Evolutionary conservation across 495 filamentous ascomycete species (phyloP).

Genomic region (Talaromyces nanjingensis): DNA sequence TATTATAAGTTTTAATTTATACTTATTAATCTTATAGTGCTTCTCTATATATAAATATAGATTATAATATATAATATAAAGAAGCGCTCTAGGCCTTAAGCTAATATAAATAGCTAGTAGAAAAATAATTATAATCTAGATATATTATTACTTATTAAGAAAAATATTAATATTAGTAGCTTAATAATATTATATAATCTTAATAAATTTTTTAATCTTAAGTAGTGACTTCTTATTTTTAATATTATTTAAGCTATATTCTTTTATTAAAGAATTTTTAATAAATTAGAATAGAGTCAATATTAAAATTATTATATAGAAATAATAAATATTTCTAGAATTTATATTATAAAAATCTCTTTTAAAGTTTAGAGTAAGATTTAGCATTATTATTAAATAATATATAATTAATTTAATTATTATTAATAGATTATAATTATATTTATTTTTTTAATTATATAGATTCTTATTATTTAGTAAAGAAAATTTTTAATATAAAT

Average conservation of each 20-base stretch:
- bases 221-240: slow-evolving; percentile 8
- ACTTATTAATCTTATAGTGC: too few species aligned
- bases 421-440: slow-evolving; percentile 2
- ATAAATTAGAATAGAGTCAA: slow-evolving; percentile 8
- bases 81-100: too few species aligned
- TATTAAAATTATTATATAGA: background rate
- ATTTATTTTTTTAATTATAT: slow-evolving; percentile 7
- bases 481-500: slow-evolving; percentile 8
- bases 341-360: slow-evolving; percentile 2
- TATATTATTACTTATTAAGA: too few species aligned
- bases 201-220: slow-evolving; percentile 3
- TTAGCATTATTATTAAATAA: background rate
- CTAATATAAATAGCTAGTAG: too few species aligned
- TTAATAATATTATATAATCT: too few species aligned
- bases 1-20: too few species aligned
- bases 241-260: slow-evolving; percentile 1
- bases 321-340: background rate
- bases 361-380: background rate
- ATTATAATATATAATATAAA: too few species aligned
- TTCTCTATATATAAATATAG: too few species aligned
- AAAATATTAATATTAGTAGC: too few species aligned
- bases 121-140: too few species aligned
- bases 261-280: slow-evolving; percentile 1
- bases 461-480: slow-evolving; percentile 1
- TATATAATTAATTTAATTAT: slow-evolving; percentile 8